A percentile compares a stretch with the other conserved stretches of the same genome.
Conservation (phyloP, 192 early-diverging fungal genomes). For the Entrophospora sp. region DNA sequence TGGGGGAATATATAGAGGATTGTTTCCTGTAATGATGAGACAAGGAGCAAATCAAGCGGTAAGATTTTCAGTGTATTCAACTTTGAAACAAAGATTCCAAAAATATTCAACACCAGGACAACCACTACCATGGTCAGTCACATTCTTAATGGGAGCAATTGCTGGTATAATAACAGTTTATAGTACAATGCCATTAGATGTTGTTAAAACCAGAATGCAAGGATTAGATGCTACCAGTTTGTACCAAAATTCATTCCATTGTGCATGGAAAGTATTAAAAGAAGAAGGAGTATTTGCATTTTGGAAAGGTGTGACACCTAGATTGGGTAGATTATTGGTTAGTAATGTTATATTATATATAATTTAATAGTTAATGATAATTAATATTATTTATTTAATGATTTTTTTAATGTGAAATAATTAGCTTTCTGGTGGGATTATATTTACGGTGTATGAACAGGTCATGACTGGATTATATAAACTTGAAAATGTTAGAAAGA, state of each 20-base stretch:
- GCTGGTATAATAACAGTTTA: conserved; percentile 93
- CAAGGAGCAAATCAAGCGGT: conserved; percentile 96
- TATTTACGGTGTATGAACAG: conserved; percentile 77
- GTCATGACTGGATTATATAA: conserved; percentile 28
- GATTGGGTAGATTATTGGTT: conserved; percentile 76
- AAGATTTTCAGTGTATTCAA: conserved; percentile 78
- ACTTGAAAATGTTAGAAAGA: conserved; percentile 28
- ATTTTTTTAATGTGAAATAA: conserved; percentile 7
- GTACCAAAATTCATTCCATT: conserved; percentile 68
- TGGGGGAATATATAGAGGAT: conserved; percentile 80
- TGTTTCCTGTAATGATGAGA: conserved; percentile 84
- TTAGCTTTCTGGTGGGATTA: conserved; percentile 78
- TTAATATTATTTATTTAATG: no score
- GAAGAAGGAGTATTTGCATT: conserved; percentile 74
- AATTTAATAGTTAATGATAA: no score
- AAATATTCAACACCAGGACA: conserved; percentile 27
- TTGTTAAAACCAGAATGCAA: conserved; percentile 97
- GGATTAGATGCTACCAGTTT: conserved; percentile 56
- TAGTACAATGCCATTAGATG: conserved; percentile 93
- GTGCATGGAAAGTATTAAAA: conserved; percentile 57
- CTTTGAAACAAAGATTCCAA: conserved; percentile 47
- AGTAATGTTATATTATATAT: conserved; percentile 34
- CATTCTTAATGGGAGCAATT: conserved; percentile 69
- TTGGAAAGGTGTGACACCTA: conserved; percentile 94
- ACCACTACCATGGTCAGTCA: conserved; percentile 45